Conservation (phyloP, 805 yeast genomes). For the Kuraishia hungarica region DNA sequence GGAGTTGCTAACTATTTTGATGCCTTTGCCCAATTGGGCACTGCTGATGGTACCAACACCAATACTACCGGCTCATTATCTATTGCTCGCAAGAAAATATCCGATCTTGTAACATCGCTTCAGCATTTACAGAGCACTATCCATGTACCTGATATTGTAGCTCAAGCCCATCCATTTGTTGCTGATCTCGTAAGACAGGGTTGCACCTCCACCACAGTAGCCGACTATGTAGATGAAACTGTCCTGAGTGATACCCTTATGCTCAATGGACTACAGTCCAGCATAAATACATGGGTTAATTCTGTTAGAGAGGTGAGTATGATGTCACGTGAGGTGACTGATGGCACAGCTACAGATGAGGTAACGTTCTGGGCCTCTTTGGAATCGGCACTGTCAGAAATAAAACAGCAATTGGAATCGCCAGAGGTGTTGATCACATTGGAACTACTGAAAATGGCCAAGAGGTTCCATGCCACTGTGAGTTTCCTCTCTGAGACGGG, state of each 20-base stretch:
- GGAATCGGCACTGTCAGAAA: slow-evolving; percentile 47
- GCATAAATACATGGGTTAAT: slow-evolving; percentile 69
- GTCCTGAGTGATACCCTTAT: slow-evolving; percentile 39
- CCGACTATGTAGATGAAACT: slow-evolving; percentile 17
- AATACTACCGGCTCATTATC: slow-evolving; percentile 9
- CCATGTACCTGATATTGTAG: slow-evolving; percentile 55
- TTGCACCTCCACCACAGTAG: slow-evolving; percentile 2
- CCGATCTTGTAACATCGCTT: slow-evolving; percentile 59
- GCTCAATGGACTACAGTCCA: slow-evolving; percentile 60
- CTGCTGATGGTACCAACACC: slow-evolving; percentile 2
- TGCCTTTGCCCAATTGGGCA: slow-evolving; percentile 19
- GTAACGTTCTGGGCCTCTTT: slow-evolving; percentile 70
- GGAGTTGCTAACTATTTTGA: slow-evolving; percentile 72
- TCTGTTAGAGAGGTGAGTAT: slow-evolving; percentile 49
- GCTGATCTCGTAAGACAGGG: not conserved
- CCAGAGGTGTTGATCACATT: slow-evolving; percentile 49
- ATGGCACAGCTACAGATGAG: slow-evolving; percentile 57
- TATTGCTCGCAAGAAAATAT: slow-evolving; percentile 43
- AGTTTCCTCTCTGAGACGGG: slow-evolving; percentile 68
- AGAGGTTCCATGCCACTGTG: slow-evolving; percentile 73
- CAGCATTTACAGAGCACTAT: slow-evolving; percentile 60
- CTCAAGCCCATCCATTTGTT: slow-evolving; percentile 44
- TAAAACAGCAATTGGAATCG: slow-evolving; percentile 49
- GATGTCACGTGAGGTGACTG: slow-evolving; percentile 40
- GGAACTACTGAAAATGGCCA: slow-evolving; percentile 55